Conservation (phyloP, 768 basidiomycete genomes). For the Mycena latifolia region DNA sequence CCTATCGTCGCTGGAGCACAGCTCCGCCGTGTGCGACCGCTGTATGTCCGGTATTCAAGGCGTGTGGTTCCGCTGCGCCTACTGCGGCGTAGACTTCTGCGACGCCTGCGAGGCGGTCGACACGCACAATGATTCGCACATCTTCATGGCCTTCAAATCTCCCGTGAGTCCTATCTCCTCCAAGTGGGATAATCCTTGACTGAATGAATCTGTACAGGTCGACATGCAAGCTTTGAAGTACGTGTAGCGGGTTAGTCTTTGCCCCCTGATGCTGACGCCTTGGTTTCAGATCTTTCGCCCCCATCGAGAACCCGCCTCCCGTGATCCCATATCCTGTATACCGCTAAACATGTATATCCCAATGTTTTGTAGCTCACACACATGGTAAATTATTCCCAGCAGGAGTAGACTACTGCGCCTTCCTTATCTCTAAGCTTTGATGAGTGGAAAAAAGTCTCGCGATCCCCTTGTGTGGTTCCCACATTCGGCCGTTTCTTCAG, state of each 20-base stretch:
- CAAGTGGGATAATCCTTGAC: conserved; percentile 9
- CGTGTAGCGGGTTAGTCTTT: conserved; percentile 37
- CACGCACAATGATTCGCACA: conserved; percentile 84
- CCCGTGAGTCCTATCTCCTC: conserved; percentile 57
- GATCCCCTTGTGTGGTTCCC: no score
- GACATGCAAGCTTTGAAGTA: conserved; percentile 83
- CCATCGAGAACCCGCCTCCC: conserved; percentile 73
- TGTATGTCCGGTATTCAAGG: conserved; percentile 88
- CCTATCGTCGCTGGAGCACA: conserved; percentile 69
- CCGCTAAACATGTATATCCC: conserved; percentile 40
- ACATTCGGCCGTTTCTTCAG: no score
- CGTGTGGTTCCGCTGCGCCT: conserved; percentile 92
- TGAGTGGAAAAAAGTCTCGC: no score
- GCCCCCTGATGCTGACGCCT: conserved; percentile 10
- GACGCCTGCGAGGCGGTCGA: conserved; percentile 84
- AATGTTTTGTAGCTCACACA: conserved; percentile 14
- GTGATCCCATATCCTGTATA: conserved; percentile 77
- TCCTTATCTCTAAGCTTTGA: no score
- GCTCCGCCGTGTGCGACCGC: conserved; percentile 84
- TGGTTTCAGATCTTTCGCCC: conserved; percentile 60
- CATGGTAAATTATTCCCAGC: background rate
- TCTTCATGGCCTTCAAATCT: conserved; percentile 92
- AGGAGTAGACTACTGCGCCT: no score
- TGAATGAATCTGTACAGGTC: conserved; percentile 55
- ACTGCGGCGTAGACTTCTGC: conserved; percentile 91